These are phyloP conservation scores for Berberis thunbergii DNA, from an alignment of 164 flowering plant genomes.

Conservation along the genomic window DNA sequence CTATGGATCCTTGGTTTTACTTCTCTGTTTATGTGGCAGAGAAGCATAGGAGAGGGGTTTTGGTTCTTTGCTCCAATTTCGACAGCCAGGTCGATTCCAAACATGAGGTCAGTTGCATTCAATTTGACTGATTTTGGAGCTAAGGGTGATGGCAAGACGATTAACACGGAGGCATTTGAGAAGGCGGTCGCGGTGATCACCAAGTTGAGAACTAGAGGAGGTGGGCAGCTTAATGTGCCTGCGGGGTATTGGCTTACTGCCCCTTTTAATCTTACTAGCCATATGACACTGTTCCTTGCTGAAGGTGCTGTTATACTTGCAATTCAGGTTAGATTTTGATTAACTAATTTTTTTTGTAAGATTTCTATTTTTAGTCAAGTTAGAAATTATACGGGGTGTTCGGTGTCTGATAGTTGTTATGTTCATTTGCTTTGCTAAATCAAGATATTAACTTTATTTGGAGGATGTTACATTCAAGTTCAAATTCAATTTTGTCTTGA, in stretches of 20 bases:
- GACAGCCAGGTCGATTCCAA: constrained; percentile 27
- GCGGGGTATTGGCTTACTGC: constrained; percentile 89
- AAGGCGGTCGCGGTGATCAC: constrained; percentile 55
- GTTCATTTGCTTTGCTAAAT: no score
- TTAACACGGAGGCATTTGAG: constrained; percentile 82
- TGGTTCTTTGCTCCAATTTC: constrained; percentile 23
- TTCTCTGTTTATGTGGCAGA: constrained; percentile 66
- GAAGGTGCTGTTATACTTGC: constrained; percentile 82
- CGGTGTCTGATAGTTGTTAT: no score
- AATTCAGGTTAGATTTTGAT: constrained; percentile 35
- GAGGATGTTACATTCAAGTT: no score
- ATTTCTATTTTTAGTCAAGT: no score
- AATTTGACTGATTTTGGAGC: constrained; percentile 86
- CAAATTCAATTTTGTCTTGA: no score
- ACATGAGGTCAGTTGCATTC: constrained; percentile 48
- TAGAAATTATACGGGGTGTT: no score
- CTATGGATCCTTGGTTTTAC: constrained; percentile 58
- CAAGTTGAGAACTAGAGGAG: constrained; percentile 61
- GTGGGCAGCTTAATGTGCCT: constrained; percentile 93
- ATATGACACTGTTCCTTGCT: constrained; percentile 84
- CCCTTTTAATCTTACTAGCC: constrained; percentile 95
- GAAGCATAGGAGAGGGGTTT: constrained; percentile 29
- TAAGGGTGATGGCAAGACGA: constrained; percentile 80
- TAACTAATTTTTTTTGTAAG: no score
- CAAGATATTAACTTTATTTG: no score